Evolutionary conservation across 139 green algal species (phyloP).

Genomic region (Pseudopediastrum boryanum): DNA sequence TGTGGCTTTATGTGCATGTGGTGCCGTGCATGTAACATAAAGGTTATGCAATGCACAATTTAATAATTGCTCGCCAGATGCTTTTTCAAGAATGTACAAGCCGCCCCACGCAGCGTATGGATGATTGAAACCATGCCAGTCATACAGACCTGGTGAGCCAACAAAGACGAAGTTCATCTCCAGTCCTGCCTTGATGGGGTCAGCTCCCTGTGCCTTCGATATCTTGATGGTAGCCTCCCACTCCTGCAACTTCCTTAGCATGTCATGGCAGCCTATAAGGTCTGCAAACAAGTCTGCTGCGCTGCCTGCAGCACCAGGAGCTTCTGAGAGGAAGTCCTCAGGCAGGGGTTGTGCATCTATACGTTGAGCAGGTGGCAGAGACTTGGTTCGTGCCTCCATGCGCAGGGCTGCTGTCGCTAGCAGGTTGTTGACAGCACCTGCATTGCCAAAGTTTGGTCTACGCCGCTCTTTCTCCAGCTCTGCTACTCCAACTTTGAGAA

Average conservation of each 20-base stretch:
- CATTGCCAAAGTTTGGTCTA: slow-evolving; percentile 61
- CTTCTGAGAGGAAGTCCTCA: slow-evolving; percentile 40
- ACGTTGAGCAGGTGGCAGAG: neutral
- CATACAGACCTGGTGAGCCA: slow-evolving; percentile 28
- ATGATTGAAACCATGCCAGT: too few species aligned
- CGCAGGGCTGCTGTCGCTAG: slow-evolving; percentile 17
- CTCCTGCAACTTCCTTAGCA: slow-evolving; percentile 46
- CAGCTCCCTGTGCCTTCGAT: slow-evolving; percentile 37
- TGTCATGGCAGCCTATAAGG: slow-evolving; percentile 48
- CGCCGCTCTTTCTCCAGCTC: slow-evolving; percentile 42
- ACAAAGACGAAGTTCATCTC: slow-evolving; percentile 55
- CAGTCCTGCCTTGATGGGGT: slow-evolving; percentile 42
- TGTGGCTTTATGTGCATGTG: too few species aligned
- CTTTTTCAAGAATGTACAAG: too few species aligned
- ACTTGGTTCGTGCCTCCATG: slow-evolving; percentile 1
- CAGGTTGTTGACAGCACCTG: slow-evolving; percentile 59
- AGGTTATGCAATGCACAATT: too few species aligned
- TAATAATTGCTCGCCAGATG: too few species aligned
- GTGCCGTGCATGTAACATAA: too few species aligned
- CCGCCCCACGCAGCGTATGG: too few species aligned
- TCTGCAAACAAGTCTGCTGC: slow-evolving; percentile 42
- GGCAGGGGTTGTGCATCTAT: neutral
- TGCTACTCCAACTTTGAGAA: slow-evolving; percentile 33
- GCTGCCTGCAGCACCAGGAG: neutral
- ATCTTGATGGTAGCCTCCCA: slow-evolving; percentile 50